Percentiles rank a stretch among this genome's conserved stretches.
These are phyloP conservation scores for Triticum dicoccoides DNA, from an alignment of 176 grass and related monocot species.

Conservation along the genomic window DNA sequence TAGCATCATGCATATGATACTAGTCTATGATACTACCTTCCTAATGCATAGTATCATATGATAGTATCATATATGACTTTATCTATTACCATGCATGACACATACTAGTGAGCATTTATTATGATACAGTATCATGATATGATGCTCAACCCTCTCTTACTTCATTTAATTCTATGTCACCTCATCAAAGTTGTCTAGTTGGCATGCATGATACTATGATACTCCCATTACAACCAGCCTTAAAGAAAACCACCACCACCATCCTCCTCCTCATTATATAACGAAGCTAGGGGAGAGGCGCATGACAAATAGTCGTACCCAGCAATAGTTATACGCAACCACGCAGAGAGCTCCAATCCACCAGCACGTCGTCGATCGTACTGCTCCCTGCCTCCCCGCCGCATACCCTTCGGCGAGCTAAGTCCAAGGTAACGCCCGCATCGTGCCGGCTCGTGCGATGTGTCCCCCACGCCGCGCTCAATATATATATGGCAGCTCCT, in stretches of 20 bases:
- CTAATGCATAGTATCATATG: no score
- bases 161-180: no score
- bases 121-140: no score
- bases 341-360: slow-evolving; percentile 49
- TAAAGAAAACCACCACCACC: slow-evolving; percentile 53
- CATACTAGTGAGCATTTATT: no score
- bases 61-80: no score
- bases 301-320: slow-evolving; percentile 48
- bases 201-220: no score
- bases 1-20: no score
- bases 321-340: slow-evolving; percentile 47
- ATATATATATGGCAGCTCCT: not conserved
- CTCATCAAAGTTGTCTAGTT: no score
- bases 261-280: slow-evolving; percentile 50
- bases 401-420: not conserved
- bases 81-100: no score
- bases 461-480: not conserved
- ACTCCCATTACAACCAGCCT: no score
- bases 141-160: no score
- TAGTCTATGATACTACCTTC: no score
- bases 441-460: slow-evolving; percentile 8
- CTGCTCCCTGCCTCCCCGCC: not conserved
- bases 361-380: not conserved
- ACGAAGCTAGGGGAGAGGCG: slow-evolving; percentile 32
- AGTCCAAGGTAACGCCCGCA: slow-evolving; percentile 33